A percentile compares a stretch with the other conserved stretches of the same genome.
phyloP scores from a whole-genome alignment of 1,284 basidiomycete species.

The Retiboletus flavoniger region DNA sequence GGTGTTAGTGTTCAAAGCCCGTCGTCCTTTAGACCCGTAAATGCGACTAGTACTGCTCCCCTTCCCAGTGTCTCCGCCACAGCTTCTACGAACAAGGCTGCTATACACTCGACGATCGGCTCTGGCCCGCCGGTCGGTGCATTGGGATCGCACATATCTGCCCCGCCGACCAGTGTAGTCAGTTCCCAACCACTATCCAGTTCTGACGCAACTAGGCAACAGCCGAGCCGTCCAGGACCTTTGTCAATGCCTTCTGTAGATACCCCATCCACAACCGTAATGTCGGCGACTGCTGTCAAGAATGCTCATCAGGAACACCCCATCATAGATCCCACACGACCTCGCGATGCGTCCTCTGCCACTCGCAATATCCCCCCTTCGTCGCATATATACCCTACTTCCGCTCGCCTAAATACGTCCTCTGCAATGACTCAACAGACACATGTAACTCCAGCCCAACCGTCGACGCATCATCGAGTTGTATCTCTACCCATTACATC shows the following conservation, averaged over 20 bases:
- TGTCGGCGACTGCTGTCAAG: conserved; percentile 19
- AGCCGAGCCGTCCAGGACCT: conserved; percentile 17
- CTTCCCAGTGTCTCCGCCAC: conserved; percentile 3
- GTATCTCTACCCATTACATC: conserved; percentile 29
- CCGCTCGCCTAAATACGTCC: conserved; percentile 21
- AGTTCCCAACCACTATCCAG: conserved; percentile 13
- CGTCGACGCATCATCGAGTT: conserved; percentile 26
- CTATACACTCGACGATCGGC: not conserved
- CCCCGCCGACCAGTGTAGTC: conserved; percentile 1
- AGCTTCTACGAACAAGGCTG: conserved; percentile 8
- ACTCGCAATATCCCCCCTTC: conserved; percentile 22
- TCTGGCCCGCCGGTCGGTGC: conserved; percentile 6
- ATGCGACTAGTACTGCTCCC: not conserved
- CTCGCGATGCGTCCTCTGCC: conserved; percentile 24
- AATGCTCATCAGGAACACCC: conserved; percentile 24
- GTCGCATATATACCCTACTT: conserved; percentile 25
- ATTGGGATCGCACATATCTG: conserved; percentile 11
- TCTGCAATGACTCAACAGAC: conserved; percentile 22
- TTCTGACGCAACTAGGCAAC: conserved; percentile 21
- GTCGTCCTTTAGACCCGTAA: conserved; percentile 12
- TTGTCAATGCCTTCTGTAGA: conserved; percentile 18
- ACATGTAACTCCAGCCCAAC: conserved; percentile 24
- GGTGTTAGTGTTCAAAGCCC: conserved; percentile 4
- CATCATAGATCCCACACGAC: conserved; percentile 21
- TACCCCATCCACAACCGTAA: conserved; percentile 7